Evolutionary conservation across 768 basidiomycete species (phyloP).

Genomic region (Dendrothele bispora): DNA sequence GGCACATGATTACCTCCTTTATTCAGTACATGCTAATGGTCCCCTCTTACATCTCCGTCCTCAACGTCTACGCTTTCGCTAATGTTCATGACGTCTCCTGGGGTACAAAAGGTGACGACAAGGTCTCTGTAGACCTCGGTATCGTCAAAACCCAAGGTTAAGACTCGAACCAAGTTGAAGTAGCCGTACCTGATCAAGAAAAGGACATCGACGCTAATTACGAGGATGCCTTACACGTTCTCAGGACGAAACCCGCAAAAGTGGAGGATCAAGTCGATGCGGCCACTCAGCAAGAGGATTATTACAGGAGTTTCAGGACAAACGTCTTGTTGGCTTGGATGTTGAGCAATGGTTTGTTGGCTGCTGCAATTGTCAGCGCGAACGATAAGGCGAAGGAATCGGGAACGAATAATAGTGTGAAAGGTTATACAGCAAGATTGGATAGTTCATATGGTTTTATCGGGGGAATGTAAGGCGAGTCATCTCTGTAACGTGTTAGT

Average conservation of each 20-base stretch:
- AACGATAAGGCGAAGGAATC: constrained; percentile 49
- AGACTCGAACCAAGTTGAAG: constrained; percentile 71
- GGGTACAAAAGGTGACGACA: constrained; percentile 97
- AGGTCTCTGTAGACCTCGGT: constrained; percentile 80
- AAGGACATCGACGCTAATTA: constrained; percentile 89
- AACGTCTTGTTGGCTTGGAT: constrained; percentile 93
- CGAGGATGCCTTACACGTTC: constrained; percentile 83
- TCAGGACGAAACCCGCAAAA: constrained; percentile 78
- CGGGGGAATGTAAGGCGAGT: too few species aligned
- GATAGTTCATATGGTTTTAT: too few species aligned
- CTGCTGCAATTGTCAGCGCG: constrained; percentile 64
- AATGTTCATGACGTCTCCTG: constrained; percentile 92
- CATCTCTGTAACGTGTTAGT: too few species aligned
- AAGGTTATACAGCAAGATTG: constrained; percentile 75
- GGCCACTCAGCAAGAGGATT: constrained; percentile 75
- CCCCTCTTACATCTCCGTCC: constrained; percentile 90
- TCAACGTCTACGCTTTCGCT: constrained; percentile 92
- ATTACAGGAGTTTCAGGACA: constrained; percentile 86
- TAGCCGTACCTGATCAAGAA: constrained; percentile 80
- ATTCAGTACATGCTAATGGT: constrained; percentile 91
- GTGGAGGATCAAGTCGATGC: constrained; percentile 61
- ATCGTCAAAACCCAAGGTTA: constrained; percentile 48
- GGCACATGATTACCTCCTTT: constrained; percentile 98
- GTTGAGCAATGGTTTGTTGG: constrained; percentile 78
- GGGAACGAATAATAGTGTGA: constrained; percentile 56